Evolutionary conservation across 768 basidiomycete species (phyloP).

Genomic region (Tylopilus balloui): DNA sequence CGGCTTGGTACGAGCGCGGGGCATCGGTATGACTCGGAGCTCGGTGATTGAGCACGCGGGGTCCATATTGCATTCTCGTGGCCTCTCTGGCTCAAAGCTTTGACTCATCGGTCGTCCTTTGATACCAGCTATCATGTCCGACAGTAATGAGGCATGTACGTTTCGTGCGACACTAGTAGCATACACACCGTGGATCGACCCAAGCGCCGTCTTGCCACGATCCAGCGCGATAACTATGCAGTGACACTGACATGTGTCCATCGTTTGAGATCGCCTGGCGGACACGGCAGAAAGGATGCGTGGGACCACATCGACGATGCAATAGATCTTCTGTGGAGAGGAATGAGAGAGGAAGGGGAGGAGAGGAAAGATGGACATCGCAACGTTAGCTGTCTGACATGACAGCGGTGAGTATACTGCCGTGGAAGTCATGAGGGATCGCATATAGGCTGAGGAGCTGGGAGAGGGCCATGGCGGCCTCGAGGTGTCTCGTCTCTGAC

Average conservation of each 20-base stretch:
- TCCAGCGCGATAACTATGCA: too few species aligned
- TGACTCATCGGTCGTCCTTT: too few species aligned
- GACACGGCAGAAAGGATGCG: conserved; percentile 75
- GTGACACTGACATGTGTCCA: too few species aligned
- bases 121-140: not conserved
- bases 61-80: not conserved
- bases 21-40: not conserved
- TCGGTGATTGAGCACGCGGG: too few species aligned
- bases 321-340: conserved; percentile 68
- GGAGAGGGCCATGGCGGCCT: conserved; percentile 75
- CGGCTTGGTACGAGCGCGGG: not conserved
- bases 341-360: conserved; percentile 7
- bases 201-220: too few species aligned
- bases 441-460: conserved; percentile 48
- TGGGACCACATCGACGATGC: conserved; percentile 73
- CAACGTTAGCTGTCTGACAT: conserved; percentile 60
- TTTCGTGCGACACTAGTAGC: conserved; percentile 6
- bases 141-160: not conserved
- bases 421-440: conserved; percentile 80
- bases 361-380: conserved; percentile 47
- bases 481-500: conserved; percentile 67
- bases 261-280: conserved; percentile 67
- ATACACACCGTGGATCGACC: not conserved
- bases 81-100: too few species aligned
- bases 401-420: conserved; percentile 65